Percentiles rank a stretch among this genome's conserved stretches.
phyloP scores from a whole-genome alignment of 2,329 filamentous ascomycete genomes.

The Xylariaceae sp. region DNA sequence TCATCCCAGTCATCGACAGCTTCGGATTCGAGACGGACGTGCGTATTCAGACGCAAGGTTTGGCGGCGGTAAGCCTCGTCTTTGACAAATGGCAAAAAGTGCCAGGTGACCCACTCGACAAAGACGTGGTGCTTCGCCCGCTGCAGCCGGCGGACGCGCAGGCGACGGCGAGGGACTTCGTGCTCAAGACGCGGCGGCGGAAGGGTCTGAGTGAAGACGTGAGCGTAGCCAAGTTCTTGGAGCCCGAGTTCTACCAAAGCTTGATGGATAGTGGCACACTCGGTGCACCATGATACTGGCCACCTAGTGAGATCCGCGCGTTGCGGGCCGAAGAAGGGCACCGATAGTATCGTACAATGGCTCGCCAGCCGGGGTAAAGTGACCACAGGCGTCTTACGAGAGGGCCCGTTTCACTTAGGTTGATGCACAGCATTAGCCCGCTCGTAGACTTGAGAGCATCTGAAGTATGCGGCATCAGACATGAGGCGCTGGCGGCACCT shows the following conservation, averaged over 20 bases:
- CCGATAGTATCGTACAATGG: no score
- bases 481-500: no score
- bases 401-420: no score
- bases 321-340: no score
- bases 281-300: slow-evolving; percentile 36
- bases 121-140: slow-evolving; percentile 73
- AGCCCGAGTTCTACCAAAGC: slow-evolving; percentile 86
- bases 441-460: no score
- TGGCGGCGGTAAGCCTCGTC: slow-evolving; percentile 83
- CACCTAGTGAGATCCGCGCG: no score
- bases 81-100: slow-evolving; percentile 97
- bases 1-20: slow-evolving; percentile 93
- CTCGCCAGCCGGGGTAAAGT: no score
- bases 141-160: slow-evolving; percentile 85
- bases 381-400: no score
- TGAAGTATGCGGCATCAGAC: no score
- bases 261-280: slow-evolving; percentile 86
- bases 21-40: slow-evolving; percentile 98
- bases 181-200: slow-evolving; percentile 87
- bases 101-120: slow-evolving; percentile 90
- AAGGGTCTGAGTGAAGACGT: slow-evolving; percentile 97
- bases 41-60: slow-evolving; percentile 90
- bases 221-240: slow-evolving; percentile 90
- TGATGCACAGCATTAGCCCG: no score
- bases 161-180: slow-evolving; percentile 90